Conservation (phyloP, 345 rosid genomes). For the Eucalyptus marginata region DNA sequence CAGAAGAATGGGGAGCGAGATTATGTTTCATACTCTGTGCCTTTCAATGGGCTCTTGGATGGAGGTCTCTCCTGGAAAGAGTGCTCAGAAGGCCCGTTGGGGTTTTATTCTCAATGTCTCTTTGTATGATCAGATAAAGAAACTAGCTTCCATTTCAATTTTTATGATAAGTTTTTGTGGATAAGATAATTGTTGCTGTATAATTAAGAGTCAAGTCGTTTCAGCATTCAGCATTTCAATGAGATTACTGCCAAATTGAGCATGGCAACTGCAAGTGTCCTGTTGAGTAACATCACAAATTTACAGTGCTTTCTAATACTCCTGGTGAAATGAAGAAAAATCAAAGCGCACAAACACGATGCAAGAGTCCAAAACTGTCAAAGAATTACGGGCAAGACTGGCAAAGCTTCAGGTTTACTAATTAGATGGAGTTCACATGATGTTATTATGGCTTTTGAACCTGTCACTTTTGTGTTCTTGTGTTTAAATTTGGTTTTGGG, state of each 20-base stretch:
- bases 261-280: neutral
- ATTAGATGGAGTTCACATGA: neutral
- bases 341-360: neutral
- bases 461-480: neutral
- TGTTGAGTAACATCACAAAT: neutral
- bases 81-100: neutral
- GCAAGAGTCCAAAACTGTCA: neutral
- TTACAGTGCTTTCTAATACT: neutral
- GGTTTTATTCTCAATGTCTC: neutral
- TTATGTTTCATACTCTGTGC: neutral
- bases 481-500: neutral
- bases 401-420: neutral
- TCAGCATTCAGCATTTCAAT: neutral
- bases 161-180: neutral
- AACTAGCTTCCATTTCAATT: neutral
- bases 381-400: neutral
- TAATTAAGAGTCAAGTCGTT: neutral
- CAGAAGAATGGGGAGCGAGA: neutral
- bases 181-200: neutral
- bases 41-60: neutral
- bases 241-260: neutral
- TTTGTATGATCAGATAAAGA: neutral
- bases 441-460: neutral
- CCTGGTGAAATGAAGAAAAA: neutral
- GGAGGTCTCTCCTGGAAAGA: slow-evolving; percentile 5